These are phyloP conservation scores for Pythium grandisporangium DNA, from an alignment of 352 stramenopile species.

Conservation along the genomic window DNA sequence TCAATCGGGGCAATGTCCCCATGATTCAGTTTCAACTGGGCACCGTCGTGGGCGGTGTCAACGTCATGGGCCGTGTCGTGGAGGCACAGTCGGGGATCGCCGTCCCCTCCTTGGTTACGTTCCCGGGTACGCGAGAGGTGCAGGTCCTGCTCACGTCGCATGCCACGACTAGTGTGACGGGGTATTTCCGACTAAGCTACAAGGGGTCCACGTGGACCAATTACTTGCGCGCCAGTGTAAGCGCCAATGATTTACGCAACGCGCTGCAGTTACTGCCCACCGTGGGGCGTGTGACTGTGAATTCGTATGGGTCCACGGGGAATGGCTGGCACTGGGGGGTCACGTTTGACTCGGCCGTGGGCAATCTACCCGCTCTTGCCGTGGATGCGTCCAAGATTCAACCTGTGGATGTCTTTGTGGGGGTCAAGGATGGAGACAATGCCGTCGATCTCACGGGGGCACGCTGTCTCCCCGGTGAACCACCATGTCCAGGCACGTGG, in stretches of 20 bases:
- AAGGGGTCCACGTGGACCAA: constrained; percentile 64
- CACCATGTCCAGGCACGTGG: constrained; percentile 42
- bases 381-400: constrained; percentile 57
- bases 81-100: constrained; percentile 37
- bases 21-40: constrained; percentile 48
- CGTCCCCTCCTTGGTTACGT: constrained; percentile 23
- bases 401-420: constrained; percentile 29
- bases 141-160: constrained; percentile 66
- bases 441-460: constrained; percentile 35
- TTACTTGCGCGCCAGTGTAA: constrained; percentile 35
- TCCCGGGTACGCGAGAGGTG: constrained; percentile 57
- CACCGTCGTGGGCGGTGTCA: constrained; percentile 10
- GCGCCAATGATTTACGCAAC: constrained; percentile 28
- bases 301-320: constrained; percentile 10
- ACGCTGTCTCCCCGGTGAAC: constrained; percentile 34
- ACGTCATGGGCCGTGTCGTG: constrained; percentile 31
- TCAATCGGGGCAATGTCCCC: constrained; percentile 32
- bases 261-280: constrained; percentile 56
- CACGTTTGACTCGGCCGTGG: constrained; percentile 68
- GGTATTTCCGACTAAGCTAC: constrained; percentile 70
- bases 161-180: constrained; percentile 18
- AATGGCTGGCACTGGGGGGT: constrained; percentile 64
- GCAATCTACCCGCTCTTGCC: constrained; percentile 33
- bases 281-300: constrained; percentile 47
- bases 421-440: constrained; percentile 72